Base-by-base conservation (phyloP, 148 eudicot species). In the Chenopodium formosanum region DNA sequence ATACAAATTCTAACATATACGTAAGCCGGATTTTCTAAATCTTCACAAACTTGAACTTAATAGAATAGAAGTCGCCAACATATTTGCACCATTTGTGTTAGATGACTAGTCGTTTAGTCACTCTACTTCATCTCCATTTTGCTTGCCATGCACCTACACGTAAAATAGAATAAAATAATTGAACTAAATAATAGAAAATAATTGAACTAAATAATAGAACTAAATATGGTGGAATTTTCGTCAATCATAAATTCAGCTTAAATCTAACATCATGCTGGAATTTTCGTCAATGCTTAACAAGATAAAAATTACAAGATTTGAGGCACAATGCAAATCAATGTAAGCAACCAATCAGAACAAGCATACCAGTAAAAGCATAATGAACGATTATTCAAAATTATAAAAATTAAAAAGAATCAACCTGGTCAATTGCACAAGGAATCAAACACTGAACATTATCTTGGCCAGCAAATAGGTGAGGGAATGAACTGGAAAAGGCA, bases 401-500 rank as follows among this genome's bases (percentile, higher is more conserved):
- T 16, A 53, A 40, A 76, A 25, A 72, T 40, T 78, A 17, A 32
- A 70, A 74, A 44, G 25, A 9, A 70, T 37, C 44, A 84, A 95
- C 99, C 99, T 95, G 99, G 79, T 95, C 99, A 83, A 95, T 95
- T 58, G 99, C 99, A 84, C 99, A 95, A 62, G 99, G 98, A 89
- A 95, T 94, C 88, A 95, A 88, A 85, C 99, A 95, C 53, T 95
- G 95, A 48, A 89, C 90, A 73, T 89, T 94, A 74, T 94, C 93
- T 85, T 87, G 89, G 37, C 88, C 92, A 62, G 89, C 76, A 80
- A 95, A 95, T 53, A 95, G 88, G 87, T 95, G 99, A 27, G 99
- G 99, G 82, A 95, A 95, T 72, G 99, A 94, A 84, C 90, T 95
- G 53, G 98, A 93, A 83, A 95, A 95, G 10, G 99, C 91, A 67